These are phyloP conservation scores for Geosiphon pyriformis DNA, from an alignment of 192 early-diverging fungal species.

Conservation along the genomic window DNA sequence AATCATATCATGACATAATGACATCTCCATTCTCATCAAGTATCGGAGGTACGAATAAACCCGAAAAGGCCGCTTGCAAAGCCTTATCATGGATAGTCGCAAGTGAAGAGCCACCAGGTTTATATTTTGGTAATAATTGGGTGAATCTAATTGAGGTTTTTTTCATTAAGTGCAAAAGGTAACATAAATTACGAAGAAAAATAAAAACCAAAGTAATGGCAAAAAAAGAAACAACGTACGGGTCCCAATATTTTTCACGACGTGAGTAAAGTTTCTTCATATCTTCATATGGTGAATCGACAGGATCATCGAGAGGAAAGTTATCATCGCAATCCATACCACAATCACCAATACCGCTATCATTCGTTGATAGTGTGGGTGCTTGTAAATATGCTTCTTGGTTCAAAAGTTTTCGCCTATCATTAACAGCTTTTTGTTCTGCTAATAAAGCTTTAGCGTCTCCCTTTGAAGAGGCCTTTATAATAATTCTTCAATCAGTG, in stretches of 20 bases:
- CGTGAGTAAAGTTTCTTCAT: constrained; percentile 11
- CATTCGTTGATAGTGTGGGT: not conserved
- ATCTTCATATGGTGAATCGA: constrained; percentile 13
- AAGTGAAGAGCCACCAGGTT: constrained; percentile 7
- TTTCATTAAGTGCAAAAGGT: not conserved
- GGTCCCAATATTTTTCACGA: constrained; percentile 17
- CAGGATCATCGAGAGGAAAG: constrained; percentile 7
- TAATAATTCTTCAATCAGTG: constrained; percentile 27
- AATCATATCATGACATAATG: not conserved
- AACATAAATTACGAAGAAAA: not conserved
- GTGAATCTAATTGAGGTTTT: constrained; percentile 10
- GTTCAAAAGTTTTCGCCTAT: not conserved
- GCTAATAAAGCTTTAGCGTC: constrained; percentile 31
- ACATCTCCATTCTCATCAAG: not conserved
- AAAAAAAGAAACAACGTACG: constrained; percentile 14
- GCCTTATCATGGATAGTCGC: constrained; percentile 14
- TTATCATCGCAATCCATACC: not conserved
- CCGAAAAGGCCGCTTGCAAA: constrained; percentile 21
- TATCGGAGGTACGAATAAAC: not conserved
- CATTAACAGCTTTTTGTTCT: constrained; percentile 28
- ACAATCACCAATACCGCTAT: not conserved
- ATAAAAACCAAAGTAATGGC: not conserved
- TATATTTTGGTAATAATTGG: not conserved
- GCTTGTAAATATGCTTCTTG: not conserved
- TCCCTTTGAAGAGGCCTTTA: constrained; percentile 32